These are phyloP conservation scores for Epicoccum nigrum DNA, from an alignment of 2,329 filamentous ascomycete genomes.

Conservation along the genomic window DNA sequence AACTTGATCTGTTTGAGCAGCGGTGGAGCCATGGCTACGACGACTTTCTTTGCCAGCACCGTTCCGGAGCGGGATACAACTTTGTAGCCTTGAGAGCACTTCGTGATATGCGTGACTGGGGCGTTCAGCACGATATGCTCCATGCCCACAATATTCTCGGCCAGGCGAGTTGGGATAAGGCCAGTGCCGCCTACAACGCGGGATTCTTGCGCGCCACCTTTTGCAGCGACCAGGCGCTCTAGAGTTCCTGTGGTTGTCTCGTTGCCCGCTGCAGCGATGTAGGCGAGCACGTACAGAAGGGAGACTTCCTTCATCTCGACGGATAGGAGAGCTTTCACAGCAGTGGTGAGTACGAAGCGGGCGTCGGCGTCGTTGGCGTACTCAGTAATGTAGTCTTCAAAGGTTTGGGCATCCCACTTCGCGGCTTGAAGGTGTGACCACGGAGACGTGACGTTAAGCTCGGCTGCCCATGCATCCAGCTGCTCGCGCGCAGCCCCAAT, in stretches of 20 bases:
- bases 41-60: slow-evolving; percentile 53
- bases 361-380: slow-evolving; percentile 15
- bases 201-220: slow-evolving; percentile 25
- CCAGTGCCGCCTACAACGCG: slow-evolving; percentile 31
- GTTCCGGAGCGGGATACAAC: slow-evolving; percentile 25
- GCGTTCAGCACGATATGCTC: slow-evolving; percentile 26
- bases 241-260: slow-evolving; percentile 23
- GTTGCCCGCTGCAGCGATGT: slow-evolving; percentile 29
- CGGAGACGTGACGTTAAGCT: slow-evolving; percentile 24
- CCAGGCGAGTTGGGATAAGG: slow-evolving; percentile 25
- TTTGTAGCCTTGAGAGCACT: slow-evolving; percentile 10
- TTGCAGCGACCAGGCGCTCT: slow-evolving; percentile 15
- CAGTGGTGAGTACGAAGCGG: slow-evolving; percentile 15
- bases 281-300: slow-evolving; percentile 26
- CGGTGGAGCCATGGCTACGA: slow-evolving; percentile 58
- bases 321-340: slow-evolving; percentile 21
- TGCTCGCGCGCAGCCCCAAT: slow-evolving; percentile 17
- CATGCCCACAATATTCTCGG: slow-evolving; percentile 18
- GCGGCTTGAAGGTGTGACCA: slow-evolving; percentile 21
- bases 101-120: slow-evolving; percentile 18
- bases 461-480: slow-evolving; percentile 25
- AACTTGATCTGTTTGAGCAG: slow-evolving; percentile 56
- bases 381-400: slow-evolving; percentile 16
- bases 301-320: slow-evolving; percentile 22
- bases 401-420: slow-evolving; percentile 23